Conservation (phyloP, 441 rosid genomes). For the Iberis amara region DNA sequence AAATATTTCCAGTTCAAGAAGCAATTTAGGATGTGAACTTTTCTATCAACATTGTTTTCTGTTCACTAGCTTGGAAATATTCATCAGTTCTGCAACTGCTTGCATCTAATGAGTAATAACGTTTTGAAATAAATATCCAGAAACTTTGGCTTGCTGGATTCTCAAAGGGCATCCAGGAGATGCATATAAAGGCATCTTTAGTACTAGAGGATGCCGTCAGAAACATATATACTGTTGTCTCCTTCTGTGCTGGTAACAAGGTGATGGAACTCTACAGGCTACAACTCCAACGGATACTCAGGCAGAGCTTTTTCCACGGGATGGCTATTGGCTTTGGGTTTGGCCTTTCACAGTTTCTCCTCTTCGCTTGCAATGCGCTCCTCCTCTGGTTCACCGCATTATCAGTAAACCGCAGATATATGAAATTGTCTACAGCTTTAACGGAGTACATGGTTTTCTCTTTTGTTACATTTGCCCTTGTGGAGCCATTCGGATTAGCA, state of each 20-base stretch:
- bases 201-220: conserved; percentile 99
- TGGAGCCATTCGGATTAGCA: conserved; percentile 99
- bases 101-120: neutral
- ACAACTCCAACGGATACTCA: conserved; percentile 75
- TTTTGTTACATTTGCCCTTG: conserved; percentile 95
- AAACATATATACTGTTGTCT: conserved; percentile 96
- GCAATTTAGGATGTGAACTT: conserved; percentile 17
- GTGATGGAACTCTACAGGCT: conserved; percentile 95
- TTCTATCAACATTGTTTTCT: conserved; percentile 5
- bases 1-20: conserved; percentile 2
- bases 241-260: conserved; percentile 98
- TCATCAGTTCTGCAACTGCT: neutral
- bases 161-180: conserved; percentile 98
- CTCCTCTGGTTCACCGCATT: conserved; percentile 91
- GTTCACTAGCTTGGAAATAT: conserved; percentile 4
- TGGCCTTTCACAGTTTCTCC: conserved; percentile 98
- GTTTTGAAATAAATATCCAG: conserved; percentile 42
- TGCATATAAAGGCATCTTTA: conserved; percentile 98
- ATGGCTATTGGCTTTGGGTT: conserved; percentile 92
- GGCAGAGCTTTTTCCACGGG: conserved; percentile 87
- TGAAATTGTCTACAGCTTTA: conserved; percentile 67
- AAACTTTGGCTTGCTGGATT: conserved; percentile 99
- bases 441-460: conserved; percentile 97
- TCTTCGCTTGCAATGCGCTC: conserved; percentile 96
- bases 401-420: conserved; percentile 44